A percentile compares a stretch with the other conserved stretches of the same genome.
phyloP scores from a whole-genome alignment of 306 rosid species.

The Prunus padus region DNA sequence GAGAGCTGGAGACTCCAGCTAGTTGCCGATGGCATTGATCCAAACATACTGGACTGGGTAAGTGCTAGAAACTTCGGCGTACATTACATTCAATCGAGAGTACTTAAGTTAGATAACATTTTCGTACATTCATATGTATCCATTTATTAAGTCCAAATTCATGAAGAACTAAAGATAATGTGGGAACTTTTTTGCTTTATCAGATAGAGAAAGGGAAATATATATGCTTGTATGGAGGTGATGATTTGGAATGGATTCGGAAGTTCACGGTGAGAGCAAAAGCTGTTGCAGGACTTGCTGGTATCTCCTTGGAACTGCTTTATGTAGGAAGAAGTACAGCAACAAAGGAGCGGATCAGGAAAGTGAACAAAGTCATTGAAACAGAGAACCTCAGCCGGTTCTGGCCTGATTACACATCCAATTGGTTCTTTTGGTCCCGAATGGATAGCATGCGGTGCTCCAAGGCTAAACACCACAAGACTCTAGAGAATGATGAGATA shows the following conservation, averaged over 20 bases:
- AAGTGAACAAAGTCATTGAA: slow-evolving; percentile 33
- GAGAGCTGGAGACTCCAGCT: slow-evolving; percentile 74
- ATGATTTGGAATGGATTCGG: slow-evolving; percentile 70
- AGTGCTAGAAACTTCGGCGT: not conserved
- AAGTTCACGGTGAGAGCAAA: slow-evolving; percentile 48
- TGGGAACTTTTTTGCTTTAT: not conserved
- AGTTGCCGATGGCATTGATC: slow-evolving; percentile 61
- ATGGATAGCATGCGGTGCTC: slow-evolving; percentile 87
- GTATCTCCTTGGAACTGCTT: slow-evolving; percentile 46
- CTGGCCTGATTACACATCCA: slow-evolving; percentile 47
- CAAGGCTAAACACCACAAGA: slow-evolving; percentile 43
- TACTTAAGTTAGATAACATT: too few relatives aligned
- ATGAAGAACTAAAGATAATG: not conserved
- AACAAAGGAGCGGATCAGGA: slow-evolving; percentile 48
- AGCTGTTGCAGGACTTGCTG: slow-evolving; percentile 41
- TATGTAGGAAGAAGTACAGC: slow-evolving; percentile 64
- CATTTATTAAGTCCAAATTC: too few relatives aligned
- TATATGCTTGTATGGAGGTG: slow-evolving; percentile 78
- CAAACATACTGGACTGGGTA: slow-evolving; percentile 49
- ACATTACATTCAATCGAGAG: too few relatives aligned
- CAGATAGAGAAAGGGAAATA: slow-evolving; percentile 51
- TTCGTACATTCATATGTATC: too few relatives aligned
- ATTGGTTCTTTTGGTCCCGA: slow-evolving; percentile 88
- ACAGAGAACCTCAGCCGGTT: slow-evolving; percentile 43
- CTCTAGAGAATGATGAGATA: slow-evolving; percentile 51